Conservation (phyloP, 192 early-diverging fungal species). For the Lunasporangiospora selenospora region DNA sequence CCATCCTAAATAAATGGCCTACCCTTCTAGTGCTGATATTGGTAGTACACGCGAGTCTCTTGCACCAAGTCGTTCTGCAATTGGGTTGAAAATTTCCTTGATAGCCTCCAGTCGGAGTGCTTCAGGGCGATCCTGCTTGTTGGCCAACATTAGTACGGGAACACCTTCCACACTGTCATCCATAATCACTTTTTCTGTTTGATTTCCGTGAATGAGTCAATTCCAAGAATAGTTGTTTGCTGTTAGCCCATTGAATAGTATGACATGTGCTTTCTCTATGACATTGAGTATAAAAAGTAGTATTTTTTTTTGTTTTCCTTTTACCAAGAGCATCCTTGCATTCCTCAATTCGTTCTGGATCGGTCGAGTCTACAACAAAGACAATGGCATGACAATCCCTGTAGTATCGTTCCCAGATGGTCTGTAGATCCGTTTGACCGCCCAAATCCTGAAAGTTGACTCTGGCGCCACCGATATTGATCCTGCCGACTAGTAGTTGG, state of each 20-base stretch:
- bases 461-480: constrained; percentile 69
- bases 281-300: not conserved
- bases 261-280: not conserved
- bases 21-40: constrained; percentile 86
- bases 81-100: constrained; percentile 91
- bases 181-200: constrained; percentile 76
- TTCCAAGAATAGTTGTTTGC: too few relatives aligned
- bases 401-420: constrained; percentile 96
- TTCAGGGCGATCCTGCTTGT: constrained; percentile 87
- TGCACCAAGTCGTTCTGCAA: constrained; percentile 83
- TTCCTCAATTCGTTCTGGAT: constrained; percentile 82
- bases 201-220: not conserved
- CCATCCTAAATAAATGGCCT: too few relatives aligned
- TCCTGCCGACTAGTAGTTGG: constrained; percentile 71
- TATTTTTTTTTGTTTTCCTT: not conserved
- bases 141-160: constrained; percentile 92
- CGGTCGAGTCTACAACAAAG: constrained; percentile 92
- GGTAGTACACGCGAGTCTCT: constrained; percentile 88
- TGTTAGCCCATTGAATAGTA: not conserved
- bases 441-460: constrained; percentile 97
- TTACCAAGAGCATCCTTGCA: constrained; percentile 79
- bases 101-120: constrained; percentile 78
- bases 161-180: constrained; percentile 80
- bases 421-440: constrained; percentile 86
- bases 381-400: constrained; percentile 90